These are phyloP conservation scores for Phytopythium sindhum DNA, from an alignment of 352 stramenopile species.

Conservation along the genomic window DNA sequence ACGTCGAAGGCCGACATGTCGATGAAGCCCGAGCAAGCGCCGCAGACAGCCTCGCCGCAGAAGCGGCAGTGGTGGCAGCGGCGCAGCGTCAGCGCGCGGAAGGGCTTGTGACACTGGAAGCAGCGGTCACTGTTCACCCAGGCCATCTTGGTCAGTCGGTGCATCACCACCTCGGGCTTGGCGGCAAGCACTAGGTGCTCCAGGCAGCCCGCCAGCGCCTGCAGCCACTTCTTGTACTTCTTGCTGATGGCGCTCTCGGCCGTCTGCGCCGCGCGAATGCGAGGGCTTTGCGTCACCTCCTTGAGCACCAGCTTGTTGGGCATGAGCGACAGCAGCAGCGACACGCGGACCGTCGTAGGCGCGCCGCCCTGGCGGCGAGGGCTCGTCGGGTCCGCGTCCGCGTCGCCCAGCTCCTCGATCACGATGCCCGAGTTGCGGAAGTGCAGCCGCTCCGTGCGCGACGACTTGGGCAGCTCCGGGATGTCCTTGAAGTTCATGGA, in stretches of 20 bases:
- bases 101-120: constrained; percentile 52
- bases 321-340: constrained; percentile 54
- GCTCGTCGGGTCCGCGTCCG: constrained; percentile 13
- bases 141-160: constrained; percentile 28
- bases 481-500: constrained; percentile 72
- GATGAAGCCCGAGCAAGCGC: constrained; percentile 56
- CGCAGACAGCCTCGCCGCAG: constrained; percentile 63
- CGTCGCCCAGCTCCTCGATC: constrained; percentile 34
- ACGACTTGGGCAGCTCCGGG: constrained; percentile 39
- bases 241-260: constrained; percentile 26
- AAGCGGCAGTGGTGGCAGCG: constrained; percentile 68
- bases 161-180: constrained; percentile 19
- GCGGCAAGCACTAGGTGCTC: constrained; percentile 31
- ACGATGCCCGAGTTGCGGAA: constrained; percentile 60
- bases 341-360: constrained; percentile 39
- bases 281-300: constrained; percentile 23
- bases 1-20: constrained; percentile 34
- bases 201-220: constrained; percentile 32
- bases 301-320: constrained; percentile 44
- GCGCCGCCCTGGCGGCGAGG: neutral
- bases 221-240: constrained; percentile 62
- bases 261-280: constrained; percentile 23
- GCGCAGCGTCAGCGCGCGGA: constrained; percentile 66
- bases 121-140: constrained; percentile 60
- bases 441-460: constrained; percentile 45